phyloP scores from a whole-genome alignment of 1,284 basidiomycete genomes.

The Phlebopus sp. region DNA sequence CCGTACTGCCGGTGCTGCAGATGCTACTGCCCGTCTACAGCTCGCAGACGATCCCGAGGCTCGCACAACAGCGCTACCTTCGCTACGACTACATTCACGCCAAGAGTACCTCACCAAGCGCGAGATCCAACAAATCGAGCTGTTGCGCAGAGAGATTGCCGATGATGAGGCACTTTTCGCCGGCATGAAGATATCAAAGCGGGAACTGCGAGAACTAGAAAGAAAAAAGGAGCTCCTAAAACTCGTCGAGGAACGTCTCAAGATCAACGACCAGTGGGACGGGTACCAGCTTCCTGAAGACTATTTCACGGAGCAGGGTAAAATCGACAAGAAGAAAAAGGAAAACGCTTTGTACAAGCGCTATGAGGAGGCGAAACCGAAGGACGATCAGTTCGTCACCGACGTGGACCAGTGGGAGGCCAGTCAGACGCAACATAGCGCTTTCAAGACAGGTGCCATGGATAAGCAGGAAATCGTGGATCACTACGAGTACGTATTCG shows the following conservation, averaged over 20 bases:
- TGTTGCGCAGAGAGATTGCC: conserved; percentile 88
- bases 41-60: conserved; percentile 85
- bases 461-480: conserved; percentile 82
- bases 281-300: conserved; percentile 95
- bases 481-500: conserved; percentile 96
- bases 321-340: conserved; percentile 96
- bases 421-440: conserved; percentile 86
- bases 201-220: conserved; percentile 80
- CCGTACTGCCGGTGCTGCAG: conserved; percentile 66
- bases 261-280: conserved; percentile 92
- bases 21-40: conserved; percentile 77
- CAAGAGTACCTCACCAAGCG: conserved; percentile 96
- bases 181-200: conserved; percentile 86
- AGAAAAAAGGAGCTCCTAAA: conserved; percentile 91
- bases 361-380: conserved; percentile 88
- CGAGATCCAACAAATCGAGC: conserved; percentile 93
- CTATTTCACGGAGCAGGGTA: conserved; percentile 98
- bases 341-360: conserved; percentile 91
- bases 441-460: conserved; percentile 85
- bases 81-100: conserved; percentile 80
- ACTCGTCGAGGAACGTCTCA: conserved; percentile 90
- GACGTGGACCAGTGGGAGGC: conserved; percentile 98
- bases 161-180: conserved; percentile 88
- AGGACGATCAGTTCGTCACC: conserved; percentile 90
- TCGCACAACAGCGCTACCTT: conserved; percentile 77